These are phyloP conservation scores for Ustilago cynodontis DNA, from an alignment of 1,284 basidiomycete genomes.

Conservation along the genomic window DNA sequence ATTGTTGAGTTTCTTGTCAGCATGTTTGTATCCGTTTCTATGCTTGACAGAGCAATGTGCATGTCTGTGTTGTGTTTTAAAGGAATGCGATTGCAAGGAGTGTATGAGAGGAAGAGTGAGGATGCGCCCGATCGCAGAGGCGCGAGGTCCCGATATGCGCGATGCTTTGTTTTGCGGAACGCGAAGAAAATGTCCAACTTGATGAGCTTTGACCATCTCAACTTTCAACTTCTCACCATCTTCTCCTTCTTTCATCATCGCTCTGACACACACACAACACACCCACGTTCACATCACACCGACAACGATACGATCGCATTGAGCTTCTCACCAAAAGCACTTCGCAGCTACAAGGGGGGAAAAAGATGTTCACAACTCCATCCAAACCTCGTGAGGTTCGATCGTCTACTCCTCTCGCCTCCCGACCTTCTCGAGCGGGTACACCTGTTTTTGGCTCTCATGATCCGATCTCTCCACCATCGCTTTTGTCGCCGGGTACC, in stretches of 20 bases:
- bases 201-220: slow-evolving; percentile 33
- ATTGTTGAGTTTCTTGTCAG: neutral
- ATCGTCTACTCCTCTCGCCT: slow-evolving; percentile 40
- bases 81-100: too few relatives aligned
- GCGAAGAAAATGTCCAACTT: slow-evolving; percentile 32
- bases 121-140: slow-evolving; percentile 2
- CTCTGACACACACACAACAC: neutral
- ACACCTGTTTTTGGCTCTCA: slow-evolving; percentile 40
- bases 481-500: slow-evolving; percentile 20
- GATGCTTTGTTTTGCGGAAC: slow-evolving; percentile 12
- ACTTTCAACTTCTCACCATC: neutral
- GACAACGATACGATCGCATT: neutral
- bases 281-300: neutral
- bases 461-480: slow-evolving; percentile 33
- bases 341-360: too few relatives aligned
- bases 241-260: neutral
- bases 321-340: too few relatives aligned
- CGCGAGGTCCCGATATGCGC: neutral
- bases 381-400: slow-evolving; percentile 33
- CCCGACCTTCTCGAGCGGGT: slow-evolving; percentile 35
- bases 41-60: neutral
- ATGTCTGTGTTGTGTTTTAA: too few relatives aligned
- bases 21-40: neutral
- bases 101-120: neutral
- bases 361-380: slow-evolving; percentile 49